Evolutionary conservation across 2,329 filamentous ascomycete species (phyloP), one percentile per base, ranked within the genome.

Genomic region (Pyricularia pennisetigena): DNA sequence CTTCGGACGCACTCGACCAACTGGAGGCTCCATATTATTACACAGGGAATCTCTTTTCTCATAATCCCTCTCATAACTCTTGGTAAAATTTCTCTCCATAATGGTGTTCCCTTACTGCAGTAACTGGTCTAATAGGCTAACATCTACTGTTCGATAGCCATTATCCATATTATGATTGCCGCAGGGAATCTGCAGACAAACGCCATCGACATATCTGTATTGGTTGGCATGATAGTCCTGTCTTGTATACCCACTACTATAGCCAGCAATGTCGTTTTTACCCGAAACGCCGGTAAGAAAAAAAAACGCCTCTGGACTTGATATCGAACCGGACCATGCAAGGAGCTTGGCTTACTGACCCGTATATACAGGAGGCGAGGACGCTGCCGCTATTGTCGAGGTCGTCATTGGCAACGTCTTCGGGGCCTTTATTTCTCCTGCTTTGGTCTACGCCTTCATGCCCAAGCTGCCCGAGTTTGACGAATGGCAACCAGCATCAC

Each of bases 211-310:
- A 81, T 85, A 0, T 86, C 87, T 69, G 81, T 92, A 59, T 78
- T 92, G 32, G 84, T 90, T 3, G 90, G 90, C 10, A 86, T 91
- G 75, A 82, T 91, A 3, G 85, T 90, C 57, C 82, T 87, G 1
- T 84, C 86, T n/a, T 89, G 86, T 73, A 85, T 90, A 4, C 89
- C 90, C 1, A 92, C 90, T 0, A 92, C 90, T 0, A 90, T 92
- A 72, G 85, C 88, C 8, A 90, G 87, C 64, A 92, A 92, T 74
- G 87, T 91, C 8, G 87, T 92, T 59, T 91, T 92, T 88, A 92
- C 90, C 6, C 80, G 88, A 29, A 82, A 86, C 57, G 86, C 90
- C 9, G 64, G 57, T 61, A 61, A 61, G 23, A 23, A 5, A 26
- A 26, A 26, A 26, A 2, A 8, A 8, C n/a, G 26, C 23, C 9